Conservation (phyloP, 2,329 filamentous ascomycete species). For the Gaeumannomyces sp. region DNA sequence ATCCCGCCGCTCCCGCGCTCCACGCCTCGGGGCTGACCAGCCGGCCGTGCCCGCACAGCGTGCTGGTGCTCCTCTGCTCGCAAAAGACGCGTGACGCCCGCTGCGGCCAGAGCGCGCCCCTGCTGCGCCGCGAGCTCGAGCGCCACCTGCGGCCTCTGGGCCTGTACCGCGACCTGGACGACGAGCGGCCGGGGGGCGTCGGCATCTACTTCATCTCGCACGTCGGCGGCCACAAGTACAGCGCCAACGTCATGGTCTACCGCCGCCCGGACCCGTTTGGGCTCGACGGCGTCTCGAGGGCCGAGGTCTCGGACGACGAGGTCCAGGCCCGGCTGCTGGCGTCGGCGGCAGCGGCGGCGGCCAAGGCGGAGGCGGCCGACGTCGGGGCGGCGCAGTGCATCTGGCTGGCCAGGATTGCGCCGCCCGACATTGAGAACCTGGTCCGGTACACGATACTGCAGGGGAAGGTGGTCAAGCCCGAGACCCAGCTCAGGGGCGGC, state of each 20-base stretch:
- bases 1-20: conserved; percentile 28
- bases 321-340: conserved; percentile 26
- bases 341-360: conserved; percentile 29
- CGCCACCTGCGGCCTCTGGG: conserved; percentile 79
- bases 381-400: conserved; percentile 78
- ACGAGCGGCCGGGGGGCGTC: conserved; percentile 84
- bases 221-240: conserved; percentile 94
- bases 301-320: conserved; percentile 29
- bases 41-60: conserved; percentile 71
- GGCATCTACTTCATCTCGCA: conserved; percentile 96
- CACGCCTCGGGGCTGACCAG: conserved; percentile 28
- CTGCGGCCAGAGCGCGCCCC: conserved; percentile 87
- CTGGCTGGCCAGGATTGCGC: conserved; percentile 78
- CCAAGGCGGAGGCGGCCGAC: conserved; percentile 30
- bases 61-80: conserved; percentile 87
- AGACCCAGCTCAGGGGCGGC: conserved; percentile 76
- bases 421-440: conserved; percentile 90
- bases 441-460: conserved; percentile 83
- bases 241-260: conserved; percentile 91
- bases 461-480: conserved; percentile 90
- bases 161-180: conserved; percentile 78
- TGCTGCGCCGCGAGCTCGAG: conserved; percentile 84
- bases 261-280: conserved; percentile 56
- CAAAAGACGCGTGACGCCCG: conserved; percentile 91
- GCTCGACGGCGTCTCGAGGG: conserved; percentile 37